These are phyloP conservation scores for Saccharomycopsis crataegensis DNA, from an alignment of 1,139 yeast species.

Conservation along the genomic window DNA sequence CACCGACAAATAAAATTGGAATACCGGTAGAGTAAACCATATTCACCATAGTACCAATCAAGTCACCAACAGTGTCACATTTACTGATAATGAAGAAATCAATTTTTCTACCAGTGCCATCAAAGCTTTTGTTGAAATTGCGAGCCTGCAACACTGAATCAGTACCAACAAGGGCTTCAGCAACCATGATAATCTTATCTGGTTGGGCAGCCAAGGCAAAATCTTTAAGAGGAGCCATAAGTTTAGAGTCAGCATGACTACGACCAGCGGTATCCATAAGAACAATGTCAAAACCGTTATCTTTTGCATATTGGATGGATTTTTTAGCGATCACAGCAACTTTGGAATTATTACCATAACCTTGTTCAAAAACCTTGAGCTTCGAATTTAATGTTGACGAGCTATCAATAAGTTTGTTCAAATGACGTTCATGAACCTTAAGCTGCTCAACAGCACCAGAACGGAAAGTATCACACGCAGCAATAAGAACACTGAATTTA, in stretches of 20 bases:
- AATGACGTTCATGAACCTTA: conserved; percentile 83
- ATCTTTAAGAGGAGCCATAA: conserved; percentile 93
- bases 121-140: conserved; percentile 84
- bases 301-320: conserved; percentile 73
- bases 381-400: conserved; percentile 24
- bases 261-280: conserved; percentile 97
- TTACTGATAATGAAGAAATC: conserved; percentile 92
- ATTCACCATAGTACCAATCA: conserved; percentile 94
- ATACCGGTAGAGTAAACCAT: conserved; percentile 97
- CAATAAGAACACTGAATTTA: conserved; percentile 76
- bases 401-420: conserved; percentile 53
- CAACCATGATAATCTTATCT: conserved; percentile 95
- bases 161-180: conserved; percentile 96
- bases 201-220: conserved; percentile 96
- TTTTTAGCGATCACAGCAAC: conserved; percentile 93
- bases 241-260: conserved; percentile 88
- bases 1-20: conserved; percentile 92
- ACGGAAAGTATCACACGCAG: conserved; percentile 97
- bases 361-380: conserved; percentile 81
- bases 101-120: conserved; percentile 65
- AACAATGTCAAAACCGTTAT: conserved; percentile 70
- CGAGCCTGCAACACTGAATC: conserved; percentile 95
- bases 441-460: conserved; percentile 98
- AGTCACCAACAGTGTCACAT: conserved; percentile 95
- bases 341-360: conserved; percentile 91